Evolutionary conservation across 1,284 basidiomycete genomes (phyloP).

Genomic region (Apiotrichum montevideense): DNA sequence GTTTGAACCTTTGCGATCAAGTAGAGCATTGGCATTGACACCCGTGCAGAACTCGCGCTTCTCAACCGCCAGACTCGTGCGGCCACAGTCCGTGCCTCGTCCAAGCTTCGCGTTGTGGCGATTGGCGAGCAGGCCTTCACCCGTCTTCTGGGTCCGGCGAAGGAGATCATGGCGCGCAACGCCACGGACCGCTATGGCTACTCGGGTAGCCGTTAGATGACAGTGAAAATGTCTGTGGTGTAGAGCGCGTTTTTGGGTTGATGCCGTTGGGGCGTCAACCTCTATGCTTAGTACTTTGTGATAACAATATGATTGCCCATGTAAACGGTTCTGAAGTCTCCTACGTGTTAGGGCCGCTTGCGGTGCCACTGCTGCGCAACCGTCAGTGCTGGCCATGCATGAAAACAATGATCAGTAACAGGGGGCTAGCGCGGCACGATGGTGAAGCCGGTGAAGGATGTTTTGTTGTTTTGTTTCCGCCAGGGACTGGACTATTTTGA

Average conservation of each 20-base stretch:
- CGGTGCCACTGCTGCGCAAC: background rate
- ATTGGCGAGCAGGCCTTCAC: slow-evolving; percentile 92
- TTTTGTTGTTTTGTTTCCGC: too few species aligned
- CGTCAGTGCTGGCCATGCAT: too few species aligned
- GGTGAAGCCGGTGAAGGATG: too few species aligned
- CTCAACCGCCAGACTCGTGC: slow-evolving; percentile 80
- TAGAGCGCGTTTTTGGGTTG: background rate
- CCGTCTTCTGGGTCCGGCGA: slow-evolving; percentile 74
- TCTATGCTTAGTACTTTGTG: slow-evolving; percentile 2
- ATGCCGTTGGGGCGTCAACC: background rate
- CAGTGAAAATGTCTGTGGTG: too few species aligned
- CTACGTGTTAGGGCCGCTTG: background rate
- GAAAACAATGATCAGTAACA: too few species aligned
- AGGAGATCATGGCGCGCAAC: slow-evolving; percentile 48
- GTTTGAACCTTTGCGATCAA: slow-evolving; percentile 40
- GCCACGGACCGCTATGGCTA: slow-evolving; percentile 46
- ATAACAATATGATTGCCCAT: background rate
- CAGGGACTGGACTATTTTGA: too few species aligned
- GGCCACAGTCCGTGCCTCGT: slow-evolving; percentile 79
- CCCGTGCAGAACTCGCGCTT: slow-evolving; percentile 65
- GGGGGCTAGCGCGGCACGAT: too few species aligned
- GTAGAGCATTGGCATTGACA: background rate
- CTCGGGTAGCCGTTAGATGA: background rate
- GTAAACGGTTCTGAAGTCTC: background rate
- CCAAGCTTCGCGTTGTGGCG: slow-evolving; percentile 82